Percentiles rank a stretch among this genome's conserved stretches.
Conservation (phyloP, 2,329 filamentous ascomycete genomes). For the Alternaria sp. region DNA sequence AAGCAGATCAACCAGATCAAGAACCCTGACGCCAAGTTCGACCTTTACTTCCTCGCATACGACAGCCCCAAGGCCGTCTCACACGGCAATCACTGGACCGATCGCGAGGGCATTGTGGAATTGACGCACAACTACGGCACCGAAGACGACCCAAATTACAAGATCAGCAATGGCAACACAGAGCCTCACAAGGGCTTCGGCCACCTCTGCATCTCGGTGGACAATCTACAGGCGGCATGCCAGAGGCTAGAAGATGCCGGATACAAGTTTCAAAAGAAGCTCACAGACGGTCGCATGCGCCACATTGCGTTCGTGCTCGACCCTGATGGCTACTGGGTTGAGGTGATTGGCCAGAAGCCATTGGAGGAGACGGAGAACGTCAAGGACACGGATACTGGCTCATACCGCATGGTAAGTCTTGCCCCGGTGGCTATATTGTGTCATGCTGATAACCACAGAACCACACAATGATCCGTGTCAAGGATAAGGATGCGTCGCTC, state of each 20-base stretch:
- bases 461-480: constrained; percentile 95
- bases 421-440: background rate
- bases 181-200: constrained; percentile 87
- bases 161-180: constrained; percentile 86
- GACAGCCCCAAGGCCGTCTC: constrained; percentile 79
- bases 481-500: constrained; percentile 62
- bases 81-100: constrained; percentile 74
- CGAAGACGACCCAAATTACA: constrained; percentile 82
- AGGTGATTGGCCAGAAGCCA: constrained; percentile 76
- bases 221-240: constrained; percentile 84
- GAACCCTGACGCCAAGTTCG: constrained; percentile 89
- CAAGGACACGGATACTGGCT: constrained; percentile 74
- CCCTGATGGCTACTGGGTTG: constrained; percentile 78
- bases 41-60: constrained; percentile 94
- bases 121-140: constrained; percentile 87
- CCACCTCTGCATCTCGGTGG: constrained; percentile 77
- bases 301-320: constrained; percentile 91
- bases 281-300: constrained; percentile 76
- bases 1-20: constrained; percentile 80
- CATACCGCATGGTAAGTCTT: constrained; percentile 70
- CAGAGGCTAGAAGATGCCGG: constrained; percentile 87
- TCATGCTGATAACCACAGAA: constrained; percentile 61
- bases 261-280: constrained; percentile 94
- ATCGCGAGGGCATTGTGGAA: constrained; percentile 90
- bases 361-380: constrained; percentile 76